A percentile compares a stretch with the other conserved stretches of the same genome.
Evolutionary conservation across 1,284 basidiomycete genomes (phyloP).

Genomic region (Abortiporus biennis): DNA sequence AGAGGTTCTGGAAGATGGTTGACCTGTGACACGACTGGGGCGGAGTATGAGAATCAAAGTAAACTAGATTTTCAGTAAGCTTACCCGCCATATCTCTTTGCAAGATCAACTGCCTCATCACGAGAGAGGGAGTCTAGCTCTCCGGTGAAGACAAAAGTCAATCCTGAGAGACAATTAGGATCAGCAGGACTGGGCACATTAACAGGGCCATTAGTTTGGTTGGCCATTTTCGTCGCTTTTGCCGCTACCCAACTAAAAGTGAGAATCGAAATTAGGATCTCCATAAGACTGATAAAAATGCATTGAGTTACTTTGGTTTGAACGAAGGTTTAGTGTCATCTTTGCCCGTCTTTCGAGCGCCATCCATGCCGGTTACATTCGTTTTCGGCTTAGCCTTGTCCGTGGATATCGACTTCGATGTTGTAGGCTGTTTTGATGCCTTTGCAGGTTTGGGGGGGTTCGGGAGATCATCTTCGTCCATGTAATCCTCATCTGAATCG

Average conservation of each 20-base stretch:
- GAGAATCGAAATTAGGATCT: too few relatives aligned
- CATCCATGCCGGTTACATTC: too few relatives aligned
- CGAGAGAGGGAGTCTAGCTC: slow-evolving; percentile 85
- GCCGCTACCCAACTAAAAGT: slow-evolving; percentile 60
- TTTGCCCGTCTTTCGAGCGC: too few relatives aligned
- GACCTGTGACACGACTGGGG: slow-evolving; percentile 74
- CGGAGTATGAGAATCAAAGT: slow-evolving; percentile 2
- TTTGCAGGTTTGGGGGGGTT: too few relatives aligned
- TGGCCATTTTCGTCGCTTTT: slow-evolving; percentile 61
- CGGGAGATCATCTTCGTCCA: too few relatives aligned
- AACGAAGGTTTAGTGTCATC: too few relatives aligned
- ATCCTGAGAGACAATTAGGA: slow-evolving; percentile 79
- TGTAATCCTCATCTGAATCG: too few relatives aligned
- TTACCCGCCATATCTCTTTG: slow-evolving; percentile 90
- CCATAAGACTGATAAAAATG: too few relatives aligned
- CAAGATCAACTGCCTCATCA: slow-evolving; percentile 84
- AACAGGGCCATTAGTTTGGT: slow-evolving; percentile 78
- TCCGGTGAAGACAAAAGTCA: slow-evolving; percentile 95
- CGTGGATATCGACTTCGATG: too few relatives aligned
- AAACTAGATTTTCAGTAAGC: slow-evolving; percentile 21
- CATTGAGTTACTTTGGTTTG: too few relatives aligned
- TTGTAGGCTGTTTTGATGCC: too few relatives aligned
- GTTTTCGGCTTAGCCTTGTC: neutral
- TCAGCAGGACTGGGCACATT: slow-evolving; percentile 68
- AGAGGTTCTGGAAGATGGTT: slow-evolving; percentile 87